phyloP scores from a whole-genome alignment of 108 stramenopile genomes.

The Skeletonema menzelii region DNA sequence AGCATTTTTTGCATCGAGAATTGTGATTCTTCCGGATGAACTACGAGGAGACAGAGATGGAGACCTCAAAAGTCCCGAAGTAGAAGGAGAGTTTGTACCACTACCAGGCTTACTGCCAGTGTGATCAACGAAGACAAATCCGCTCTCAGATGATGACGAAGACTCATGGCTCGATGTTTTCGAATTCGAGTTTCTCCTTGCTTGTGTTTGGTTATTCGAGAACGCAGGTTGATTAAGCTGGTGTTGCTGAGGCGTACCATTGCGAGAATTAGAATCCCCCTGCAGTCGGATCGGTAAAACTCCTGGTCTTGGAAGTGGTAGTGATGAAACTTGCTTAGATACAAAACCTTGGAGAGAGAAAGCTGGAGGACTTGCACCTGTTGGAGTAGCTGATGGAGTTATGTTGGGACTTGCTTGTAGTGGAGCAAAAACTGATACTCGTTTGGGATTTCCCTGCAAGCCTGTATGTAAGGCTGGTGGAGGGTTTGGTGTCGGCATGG shows the following conservation, averaged over 20 bases:
- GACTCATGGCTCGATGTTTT: constrained; percentile 41
- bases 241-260: background rate
- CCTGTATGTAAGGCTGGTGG: constrained; percentile 23
- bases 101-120: constrained; percentile 32
- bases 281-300: background rate
- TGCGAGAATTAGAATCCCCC: background rate
- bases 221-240: background rate
- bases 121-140: constrained; percentile 86
- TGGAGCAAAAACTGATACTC: constrained; percentile 46
- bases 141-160: constrained; percentile 52
- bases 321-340: constrained; percentile 3
- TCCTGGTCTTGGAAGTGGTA: constrained; percentile 18
- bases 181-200: constrained; percentile 9
- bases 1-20: constrained; percentile 35
- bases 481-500: constrained; percentile 23
- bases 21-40: constrained; percentile 42
- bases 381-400: constrained; percentile 24
- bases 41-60: constrained; percentile 25
- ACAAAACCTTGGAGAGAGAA: constrained; percentile 30
- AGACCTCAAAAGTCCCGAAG: constrained; percentile 13
- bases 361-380: constrained; percentile 9
- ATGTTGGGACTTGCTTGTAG: constrained; percentile 49
- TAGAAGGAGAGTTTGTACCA: constrained; percentile 23
- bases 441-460: constrained; percentile 3
- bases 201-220: background rate